Evolutionary conservation across 805 yeast species (phyloP), one percentile per base, ranked within the genome.

Genomic region (Nakazawaea wyomingensis): DNA sequence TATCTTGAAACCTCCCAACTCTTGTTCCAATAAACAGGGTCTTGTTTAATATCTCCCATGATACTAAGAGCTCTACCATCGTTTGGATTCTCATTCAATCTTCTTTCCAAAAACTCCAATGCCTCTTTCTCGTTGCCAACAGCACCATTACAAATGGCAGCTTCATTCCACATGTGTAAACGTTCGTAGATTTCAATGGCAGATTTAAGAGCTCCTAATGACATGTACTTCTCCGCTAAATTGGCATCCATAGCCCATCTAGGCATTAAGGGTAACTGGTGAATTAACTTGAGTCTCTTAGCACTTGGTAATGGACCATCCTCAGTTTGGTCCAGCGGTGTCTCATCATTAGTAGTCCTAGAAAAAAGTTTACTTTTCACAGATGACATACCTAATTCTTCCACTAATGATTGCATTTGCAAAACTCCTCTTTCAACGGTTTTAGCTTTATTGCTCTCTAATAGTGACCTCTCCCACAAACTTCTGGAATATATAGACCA

Each of bases 361-460:
- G 72, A 85, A 64, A 69, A 76, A 54, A 68, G 66, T 51, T 80
- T 71, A 7, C 82, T 65, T 42, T 71, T 68, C 40, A 83, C 77
- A 10, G 64, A 55, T 44, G 80, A 75, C 44, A 81, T 72, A 2
- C 91, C 95, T 20, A 88, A 68, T 59, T 90, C 96, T 56, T 89
- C 96, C 21, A 90, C 93, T 34, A 93, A 67, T 3, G 95, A 82
- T 43, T 90, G 91, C 82, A 93, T 81, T 62, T 93, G 99, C 40
- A 93, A 68, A 4, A 90, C 80, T 39, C 98, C 98, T 59, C 99
- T 75, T 64, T 93, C 98, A 19, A 91, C 82, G 1, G 97, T 91
- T 57, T 85, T 81, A 1, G 95, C 79, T 50, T 80, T 81, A 39
- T 73, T 71, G 0, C 96, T 76, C 59, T 93, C 99, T 29, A 90